Evolutionary conservation across 306 rosid species (phyloP), one percentile per base, ranked within the genome.

Genomic region (Trifolium repens): DNA sequence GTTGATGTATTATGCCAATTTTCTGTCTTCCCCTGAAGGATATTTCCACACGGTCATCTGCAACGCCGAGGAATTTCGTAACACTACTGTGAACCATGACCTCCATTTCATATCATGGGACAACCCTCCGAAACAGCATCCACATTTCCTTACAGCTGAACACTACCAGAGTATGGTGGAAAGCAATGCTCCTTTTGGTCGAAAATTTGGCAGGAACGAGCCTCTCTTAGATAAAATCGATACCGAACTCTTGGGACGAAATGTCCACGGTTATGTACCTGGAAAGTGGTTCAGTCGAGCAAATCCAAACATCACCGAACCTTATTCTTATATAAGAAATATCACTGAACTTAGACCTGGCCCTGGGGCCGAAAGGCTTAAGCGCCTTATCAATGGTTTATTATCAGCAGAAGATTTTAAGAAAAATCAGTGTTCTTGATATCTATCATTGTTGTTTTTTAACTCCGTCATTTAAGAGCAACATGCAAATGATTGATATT

Each of bases 61-160:
- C 82, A 86, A 86, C 39, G 86, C 89, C 6, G 83, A 83, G 19
- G 89, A 86, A 63, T 86, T 86, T 34, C 87, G 85, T 0, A 86
- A 83, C 79, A 87, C 90, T 8, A 82, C 90, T 0, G 88, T 85
- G 64, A 85, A 82, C 78, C 86, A 82, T 62, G 88, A 85, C 62
- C 88, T 85, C 52, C 88, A 85, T 61, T 85, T 82, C 80, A 85
- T 85, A 81, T 85, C 88, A 50, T 85, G 88, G 88, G 88, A 85
- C 73, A 85, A 81, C 62, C 88, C 88, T 59, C 88, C 88, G 34
- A 85, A 85, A 54, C 88, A 85, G 67, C 88, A 85, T 10, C 88
- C 88, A 17, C 88, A 85, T 15, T 85, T 43, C 78, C 88, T 85
- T 32, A 75, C 88, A 53, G 71, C 37, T 9, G 10, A 53, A 54